Evolutionary conservation across 225 moss, liverwort and hornwort species (phyloP).

Genomic region (Marchantia paleacea): DNA sequence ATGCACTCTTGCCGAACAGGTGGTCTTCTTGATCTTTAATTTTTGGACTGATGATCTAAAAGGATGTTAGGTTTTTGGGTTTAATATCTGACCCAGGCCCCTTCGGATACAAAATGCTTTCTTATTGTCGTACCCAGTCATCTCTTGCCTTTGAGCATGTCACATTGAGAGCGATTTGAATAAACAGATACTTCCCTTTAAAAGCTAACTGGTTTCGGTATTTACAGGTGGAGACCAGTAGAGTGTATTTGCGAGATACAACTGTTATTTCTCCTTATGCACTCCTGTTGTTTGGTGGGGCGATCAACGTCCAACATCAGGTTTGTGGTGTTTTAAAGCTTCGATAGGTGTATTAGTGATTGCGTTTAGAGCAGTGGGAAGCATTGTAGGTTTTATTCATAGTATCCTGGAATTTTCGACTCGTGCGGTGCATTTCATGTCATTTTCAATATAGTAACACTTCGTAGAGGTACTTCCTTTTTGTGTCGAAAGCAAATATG

Average conservation of each 20-base stretch:
- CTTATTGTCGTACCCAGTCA: too few relatives aligned
- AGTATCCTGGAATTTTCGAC: background rate
- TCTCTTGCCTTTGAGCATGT: too few relatives aligned
- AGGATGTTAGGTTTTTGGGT: too few relatives aligned
- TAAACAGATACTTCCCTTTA: too few relatives aligned
- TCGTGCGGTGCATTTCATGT: background rate
- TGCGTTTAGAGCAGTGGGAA: background rate
- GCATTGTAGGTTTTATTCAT: background rate
- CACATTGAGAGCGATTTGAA: too few relatives aligned
- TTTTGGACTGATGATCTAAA: too few relatives aligned
- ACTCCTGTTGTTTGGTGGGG: constrained; percentile 89
- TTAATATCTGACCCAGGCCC: too few relatives aligned
- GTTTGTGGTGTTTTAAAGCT: constrained; percentile 28
- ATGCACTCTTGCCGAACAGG: background rate
- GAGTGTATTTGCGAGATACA: constrained; percentile 94
- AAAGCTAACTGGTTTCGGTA: background rate
- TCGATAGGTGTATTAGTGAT: background rate
- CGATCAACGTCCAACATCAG: constrained; percentile 98
- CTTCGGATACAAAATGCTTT: too few relatives aligned
- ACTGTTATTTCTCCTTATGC: constrained; percentile 92
- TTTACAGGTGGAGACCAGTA: constrained; percentile 85
- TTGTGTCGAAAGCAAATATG: too few relatives aligned
- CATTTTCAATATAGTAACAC: background rate
- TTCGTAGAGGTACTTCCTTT: background rate
- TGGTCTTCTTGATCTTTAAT: too few relatives aligned